phyloP scores from a whole-genome alignment of 805 yeast genomes.

The Sugiyamaella marilandica region DNA sequence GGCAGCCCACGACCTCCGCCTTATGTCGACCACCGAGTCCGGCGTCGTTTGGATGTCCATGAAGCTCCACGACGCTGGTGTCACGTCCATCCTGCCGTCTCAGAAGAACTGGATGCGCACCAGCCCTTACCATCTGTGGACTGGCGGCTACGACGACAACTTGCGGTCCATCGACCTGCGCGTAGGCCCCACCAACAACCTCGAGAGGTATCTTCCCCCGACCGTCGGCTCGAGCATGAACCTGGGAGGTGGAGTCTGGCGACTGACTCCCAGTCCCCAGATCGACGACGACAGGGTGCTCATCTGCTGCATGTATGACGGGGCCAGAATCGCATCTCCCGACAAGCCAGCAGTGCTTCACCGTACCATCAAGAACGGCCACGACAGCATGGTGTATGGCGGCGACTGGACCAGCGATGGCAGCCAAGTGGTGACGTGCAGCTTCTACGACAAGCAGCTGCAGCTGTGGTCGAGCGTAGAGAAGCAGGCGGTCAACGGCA shows the following conservation, averaged over 20 bases:
- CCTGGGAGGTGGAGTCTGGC: slow-evolving; percentile 95
- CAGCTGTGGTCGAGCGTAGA: slow-evolving; percentile 57
- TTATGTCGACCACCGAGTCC: slow-evolving; percentile 24
- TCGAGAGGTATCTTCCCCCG: slow-evolving; percentile 47
- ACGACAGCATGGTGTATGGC: slow-evolving; percentile 92
- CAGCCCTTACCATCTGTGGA: slow-evolving; percentile 54
- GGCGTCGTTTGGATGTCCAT: slow-evolving; percentile 28
- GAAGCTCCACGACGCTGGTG: slow-evolving; percentile 84
- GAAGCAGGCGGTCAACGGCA: slow-evolving; percentile 1
- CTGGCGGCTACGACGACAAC: slow-evolving; percentile 90
- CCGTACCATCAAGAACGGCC: slow-evolving; percentile 42
- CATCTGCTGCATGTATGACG: slow-evolving; percentile 93
- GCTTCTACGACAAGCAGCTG: slow-evolving; percentile 81
- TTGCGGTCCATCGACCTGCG: slow-evolving; percentile 67
- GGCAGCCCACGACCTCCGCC: slow-evolving; percentile 65
- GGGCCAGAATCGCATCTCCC: slow-evolving; percentile 65
- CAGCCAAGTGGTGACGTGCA: slow-evolving; percentile 64
- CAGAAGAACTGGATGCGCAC: slow-evolving; percentile 39
- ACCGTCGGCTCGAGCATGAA: slow-evolving; percentile 40
- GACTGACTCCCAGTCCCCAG: slow-evolving; percentile 61
- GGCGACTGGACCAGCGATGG: slow-evolving; percentile 73
- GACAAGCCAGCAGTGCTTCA: slow-evolving; percentile 28
- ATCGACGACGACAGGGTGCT: slow-evolving; percentile 45
- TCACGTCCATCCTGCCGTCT: slow-evolving; percentile 69
- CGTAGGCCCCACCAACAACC: slow-evolving; percentile 38